Base-by-base conservation (phyloP, 352 stramenopile species). In the Pythium brachiatum region DNA sequence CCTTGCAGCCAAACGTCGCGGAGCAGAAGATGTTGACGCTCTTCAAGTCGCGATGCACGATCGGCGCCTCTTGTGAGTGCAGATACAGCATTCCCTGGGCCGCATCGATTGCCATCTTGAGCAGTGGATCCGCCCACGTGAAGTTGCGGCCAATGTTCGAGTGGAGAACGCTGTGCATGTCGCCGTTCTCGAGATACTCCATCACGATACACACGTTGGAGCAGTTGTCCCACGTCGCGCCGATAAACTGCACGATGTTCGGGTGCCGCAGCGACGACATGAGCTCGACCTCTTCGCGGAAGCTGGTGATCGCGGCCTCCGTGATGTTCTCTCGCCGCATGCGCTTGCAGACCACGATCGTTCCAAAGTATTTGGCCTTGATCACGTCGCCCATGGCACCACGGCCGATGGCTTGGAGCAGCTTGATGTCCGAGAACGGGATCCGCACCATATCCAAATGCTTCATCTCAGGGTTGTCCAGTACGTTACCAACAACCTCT, bases 171-270 rank as follows among this genome's bases (percentile, higher is more conserved):
- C 76, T 83, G 66, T 96, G 87, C 81, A 96, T 88, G 57, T 96
- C 87, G 20, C 87, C 87, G 57, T 94, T 93, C 61, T 96, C 87
- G n/a, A 96, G 52, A 62, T 92, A 96, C 53, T 96, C 87, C 83
- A 96, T 93, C 26, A 96, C 80, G 53, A 96, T 94, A 39, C 87
- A 96, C 50, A 96, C 58, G 57, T 96, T 96, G 3, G 85, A 92
- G 27, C 79, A 87, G 57, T 94, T 94, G 57, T 96, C 84, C 87
- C 87, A 96, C 54, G 81, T 94, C 29, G 87, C 87, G 32, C 87
- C 87, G 34, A 96, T 96, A 46, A 96, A 93, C 63, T 96, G 87
- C 13, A 96, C 87, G 57, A 96, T 92, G 55, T 96, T 96, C 32
- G 87, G 87, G 58, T 96, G 87, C 6, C 87, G 75, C 47, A 96